Base-by-base conservation (phyloP, 2,329 filamentous ascomycete genomes). In the Phaeomoniella chlamydospora region DNA sequence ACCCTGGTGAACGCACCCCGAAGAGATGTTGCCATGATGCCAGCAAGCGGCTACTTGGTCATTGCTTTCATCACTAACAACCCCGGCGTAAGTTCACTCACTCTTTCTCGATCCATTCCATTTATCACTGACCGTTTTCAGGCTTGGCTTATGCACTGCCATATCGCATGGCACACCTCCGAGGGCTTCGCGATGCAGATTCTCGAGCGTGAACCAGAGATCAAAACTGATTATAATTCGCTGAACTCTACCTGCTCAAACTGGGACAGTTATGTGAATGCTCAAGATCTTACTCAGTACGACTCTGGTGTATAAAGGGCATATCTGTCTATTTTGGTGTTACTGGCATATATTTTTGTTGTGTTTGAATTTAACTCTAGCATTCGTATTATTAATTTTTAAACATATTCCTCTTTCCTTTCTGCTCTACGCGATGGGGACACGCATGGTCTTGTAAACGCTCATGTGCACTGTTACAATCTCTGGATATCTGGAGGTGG, bases 121-220 rank as follows among this genome's bases (percentile, higher is more conserved):
- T n/a, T n/a, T n/a, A n/a, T n/a, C n/a, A 14, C 11, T 11, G 18
- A 12, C 34, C n/a, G 13, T n/a, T 13, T 13, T 13, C 13, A 13
- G 12, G 59, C 68, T 17, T 73, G 66, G 55, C 50, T 72, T 22
- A 64, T 73, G 53, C 70, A 74, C 50, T 74, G 70, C 53, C 70
- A 74, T 50, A 70, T 74, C 36, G 68, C 44, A 12, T 51, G 45
- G 41, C 49, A 53, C 40, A 37, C 47, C 2, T 36, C 39, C 12
- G 44, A 52, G 13, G 53, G 53, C 0, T 51, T 56, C 31, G 49
- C 51, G 5, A 19, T 54, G 18, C 52, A 57, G 41, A 51, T 57
- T 35, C 26, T 57, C 6, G 54, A 57, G 36, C 38, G 47, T 10
- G 41, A 47, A 18, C 36, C 38, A n/a, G 49, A 56, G 33, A 49